Evolutionary conservation across 352 stramenopile species (phyloP), one percentile per base, ranked within the genome.

Genomic region (Phytophthora uliginosa): DNA sequence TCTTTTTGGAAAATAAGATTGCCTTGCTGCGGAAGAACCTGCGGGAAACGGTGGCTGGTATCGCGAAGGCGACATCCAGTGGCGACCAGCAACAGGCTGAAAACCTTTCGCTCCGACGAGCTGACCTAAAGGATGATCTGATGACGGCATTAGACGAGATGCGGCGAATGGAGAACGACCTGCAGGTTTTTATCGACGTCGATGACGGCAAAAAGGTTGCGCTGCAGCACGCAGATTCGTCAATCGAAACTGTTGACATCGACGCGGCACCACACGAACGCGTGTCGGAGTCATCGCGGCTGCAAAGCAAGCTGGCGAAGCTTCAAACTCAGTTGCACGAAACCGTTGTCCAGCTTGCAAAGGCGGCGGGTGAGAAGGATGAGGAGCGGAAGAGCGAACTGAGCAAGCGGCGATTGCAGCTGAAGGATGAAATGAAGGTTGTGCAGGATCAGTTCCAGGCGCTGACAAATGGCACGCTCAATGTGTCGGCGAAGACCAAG

Each of bases 1-100:
- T 95, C 54, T 93, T 91, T 56, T 62, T 93, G 48, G 89, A 95
- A 65, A 91, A 89, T 60, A 90, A 89, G 55, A 91, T 94, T 40
- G 83, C 79, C 6, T 74, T 86, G 3, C 59, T 94, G 18, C 79
- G 76, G 12, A 92, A 94, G 57, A 90, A 90, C 22, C 40, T 95
- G 83, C 85, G 78, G 28, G 85, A 93, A 31, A 93, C 88, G 12
- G 83, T 93, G 10, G 73, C 74, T 12, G 80, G 79, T 13, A 88
- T 95, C 2, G 78, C 82, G 5, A 86, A 82, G 47, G 88, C 88
- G 20, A 69, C 77, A 9, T 86, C 76, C 24, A 77, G 79, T 58
- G 82, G 85, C 12, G 84, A 95, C 57, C 74, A 80, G 28, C 76
- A 85, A n/a, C 78, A 82, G 51, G 77, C 85, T 18, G 82, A 92